phyloP scores from a whole-genome alignment of 495 filamentous ascomycete genomes.

The Glutinoglossum americanum region DNA sequence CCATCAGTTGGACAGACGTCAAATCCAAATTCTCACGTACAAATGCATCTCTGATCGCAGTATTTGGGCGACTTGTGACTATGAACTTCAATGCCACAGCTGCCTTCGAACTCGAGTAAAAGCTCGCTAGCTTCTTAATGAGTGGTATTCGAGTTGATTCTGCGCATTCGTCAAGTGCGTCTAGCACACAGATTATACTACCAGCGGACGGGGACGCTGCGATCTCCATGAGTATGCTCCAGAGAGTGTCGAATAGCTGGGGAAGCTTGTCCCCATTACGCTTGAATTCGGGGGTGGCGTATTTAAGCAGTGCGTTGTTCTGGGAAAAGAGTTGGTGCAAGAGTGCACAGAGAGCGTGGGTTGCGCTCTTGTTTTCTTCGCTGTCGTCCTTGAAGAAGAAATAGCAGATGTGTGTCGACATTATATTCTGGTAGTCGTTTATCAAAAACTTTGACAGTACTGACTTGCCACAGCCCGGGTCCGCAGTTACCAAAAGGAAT shows the following conservation, averaged over 20 bases:
- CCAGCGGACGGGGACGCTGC: background rate
- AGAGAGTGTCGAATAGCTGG: background rate
- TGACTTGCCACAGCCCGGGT: background rate
- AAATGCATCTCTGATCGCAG: background rate
- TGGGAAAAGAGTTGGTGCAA: background rate
- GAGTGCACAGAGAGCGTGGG: background rate
- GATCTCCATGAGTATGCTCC: background rate
- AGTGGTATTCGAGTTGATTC: background rate
- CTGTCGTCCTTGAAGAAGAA: background rate
- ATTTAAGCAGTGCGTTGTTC: background rate
- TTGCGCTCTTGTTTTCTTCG: background rate
- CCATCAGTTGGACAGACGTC: background rate
- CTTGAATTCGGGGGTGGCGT: background rate
- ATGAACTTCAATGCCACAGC: background rate
- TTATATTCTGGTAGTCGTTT: background rate
- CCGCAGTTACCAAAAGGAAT: background rate
- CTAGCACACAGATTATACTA: background rate
- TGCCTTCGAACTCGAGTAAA: background rate
- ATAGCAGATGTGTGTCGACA: background rate
- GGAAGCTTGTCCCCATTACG: background rate
- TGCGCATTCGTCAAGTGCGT: background rate
- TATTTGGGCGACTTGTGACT: background rate
- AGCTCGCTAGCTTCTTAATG: background rate
- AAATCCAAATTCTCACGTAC: background rate
- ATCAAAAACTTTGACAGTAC: background rate